Percentiles rank a stretch among this genome's conserved stretches.
Evolutionary conservation across 805 yeast species (phyloP).

Genomic region (Wickerhamomyces bovis): DNA sequence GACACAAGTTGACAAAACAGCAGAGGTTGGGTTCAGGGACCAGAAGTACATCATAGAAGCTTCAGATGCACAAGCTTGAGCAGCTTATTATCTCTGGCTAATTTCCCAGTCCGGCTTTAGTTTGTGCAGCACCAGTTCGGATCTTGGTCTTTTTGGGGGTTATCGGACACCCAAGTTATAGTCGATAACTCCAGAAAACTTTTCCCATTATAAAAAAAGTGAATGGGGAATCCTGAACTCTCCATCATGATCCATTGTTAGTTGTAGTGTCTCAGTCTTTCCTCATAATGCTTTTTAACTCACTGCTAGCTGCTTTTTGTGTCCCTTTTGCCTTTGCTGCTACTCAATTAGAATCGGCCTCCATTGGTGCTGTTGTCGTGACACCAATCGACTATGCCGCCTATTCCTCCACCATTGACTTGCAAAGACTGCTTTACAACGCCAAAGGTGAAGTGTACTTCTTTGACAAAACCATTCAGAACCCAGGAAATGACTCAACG

Average conservation of each 20-base stretch:
- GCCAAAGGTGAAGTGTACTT: conserved; percentile 12
- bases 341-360: neutral
- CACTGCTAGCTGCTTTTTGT: neutral
- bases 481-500: conserved; percentile 3
- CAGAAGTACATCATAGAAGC: too few species aligned
- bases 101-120: too few species aligned
- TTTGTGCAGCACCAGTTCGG: too few species aligned
- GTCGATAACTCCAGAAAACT: neutral
- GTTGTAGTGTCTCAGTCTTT: neutral
- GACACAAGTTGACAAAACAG: too few species aligned
- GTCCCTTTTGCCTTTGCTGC: neutral
- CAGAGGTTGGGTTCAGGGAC: too few species aligned
- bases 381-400: conserved; percentile 15
- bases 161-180: neutral
- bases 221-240: too few species aligned
- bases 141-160: neutral
- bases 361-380: neutral
- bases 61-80: too few species aligned
- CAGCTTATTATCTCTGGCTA: too few species aligned
- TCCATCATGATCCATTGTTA: too few species aligned
- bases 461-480: conserved; percentile 6
- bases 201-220: too few species aligned
- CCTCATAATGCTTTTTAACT: neutral
- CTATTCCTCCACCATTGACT: conserved; percentile 15
- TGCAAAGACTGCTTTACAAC: conserved; percentile 11